phyloP scores from a whole-genome alignment of 2,329 filamentous ascomycete species.

The Neonectria punicea region DNA sequence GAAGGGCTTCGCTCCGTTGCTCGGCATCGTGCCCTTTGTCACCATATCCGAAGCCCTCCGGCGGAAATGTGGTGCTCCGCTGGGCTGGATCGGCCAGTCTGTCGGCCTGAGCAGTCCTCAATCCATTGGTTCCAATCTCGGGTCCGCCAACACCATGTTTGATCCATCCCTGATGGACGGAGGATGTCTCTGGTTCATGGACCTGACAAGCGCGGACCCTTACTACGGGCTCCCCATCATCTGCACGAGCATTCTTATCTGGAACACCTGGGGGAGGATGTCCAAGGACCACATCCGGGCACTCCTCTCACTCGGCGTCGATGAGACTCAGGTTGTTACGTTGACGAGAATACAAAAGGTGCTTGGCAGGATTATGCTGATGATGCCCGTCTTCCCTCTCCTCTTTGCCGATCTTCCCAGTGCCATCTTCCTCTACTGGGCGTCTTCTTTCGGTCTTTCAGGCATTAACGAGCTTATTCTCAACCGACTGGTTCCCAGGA shows the following conservation, averaged over 20 bases:
- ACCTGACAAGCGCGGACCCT: constrained; percentile 64
- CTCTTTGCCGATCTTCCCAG: constrained; percentile 50
- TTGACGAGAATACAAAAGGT: constrained; percentile 39
- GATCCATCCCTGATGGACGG: constrained; percentile 58
- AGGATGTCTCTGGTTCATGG: constrained; percentile 66
- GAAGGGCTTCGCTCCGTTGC: constrained; percentile 54
- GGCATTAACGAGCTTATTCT: constrained; percentile 49
- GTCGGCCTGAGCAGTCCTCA: constrained; percentile 42
- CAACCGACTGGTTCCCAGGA: constrained; percentile 33
- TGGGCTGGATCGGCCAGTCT: constrained; percentile 45
- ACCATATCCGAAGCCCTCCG: constrained; percentile 61
- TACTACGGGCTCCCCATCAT: constrained; percentile 58
- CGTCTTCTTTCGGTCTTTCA: constrained; percentile 49
- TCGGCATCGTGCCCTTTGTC: constrained; percentile 61
- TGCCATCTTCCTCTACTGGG: constrained; percentile 55
- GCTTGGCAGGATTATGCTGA: constrained; percentile 46
- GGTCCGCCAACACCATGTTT: constrained; percentile 40
- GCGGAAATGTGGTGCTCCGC: constrained; percentile 53
- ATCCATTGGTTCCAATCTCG: constrained; percentile 36
- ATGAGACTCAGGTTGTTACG: constrained; percentile 26
- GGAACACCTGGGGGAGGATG: constrained; percentile 45
- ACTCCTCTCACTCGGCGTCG: constrained; percentile 38
- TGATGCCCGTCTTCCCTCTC: constrained; percentile 49
- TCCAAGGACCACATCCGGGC: constrained; percentile 42
- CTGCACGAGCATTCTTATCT: constrained; percentile 45